Evolutionary conservation across 306 rosid genomes (phyloP).

Genomic region (Begonia masoniana): DNA sequence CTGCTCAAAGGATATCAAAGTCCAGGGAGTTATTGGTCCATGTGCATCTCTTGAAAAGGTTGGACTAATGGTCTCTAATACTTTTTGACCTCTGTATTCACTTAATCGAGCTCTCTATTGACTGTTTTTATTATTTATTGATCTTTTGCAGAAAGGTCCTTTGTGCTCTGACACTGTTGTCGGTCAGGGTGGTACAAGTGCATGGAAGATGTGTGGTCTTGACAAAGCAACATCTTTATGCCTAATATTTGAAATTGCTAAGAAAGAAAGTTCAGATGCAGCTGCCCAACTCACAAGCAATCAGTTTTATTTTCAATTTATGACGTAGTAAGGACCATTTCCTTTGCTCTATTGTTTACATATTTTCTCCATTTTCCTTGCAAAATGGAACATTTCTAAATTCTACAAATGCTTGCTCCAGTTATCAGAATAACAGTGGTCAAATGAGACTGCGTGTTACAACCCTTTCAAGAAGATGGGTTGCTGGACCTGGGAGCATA

Average conservation of each 20-base stretch:
- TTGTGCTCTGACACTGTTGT: constrained; percentile 69
- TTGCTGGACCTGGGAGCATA: constrained; percentile 74
- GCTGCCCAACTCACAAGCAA: constrained; percentile 63
- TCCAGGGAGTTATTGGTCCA: constrained; percentile 90
- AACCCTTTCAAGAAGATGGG: constrained; percentile 96
- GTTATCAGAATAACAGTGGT: constrained; percentile 83
- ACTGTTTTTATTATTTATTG: constrained; percentile 6
- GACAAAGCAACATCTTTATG: constrained; percentile 83
- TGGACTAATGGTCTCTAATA: constrained; percentile 2
- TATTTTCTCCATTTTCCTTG: too few species aligned
- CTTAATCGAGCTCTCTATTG: constrained; percentile 6
- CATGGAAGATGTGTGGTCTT: constrained; percentile 99
- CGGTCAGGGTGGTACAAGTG: constrained; percentile 92
- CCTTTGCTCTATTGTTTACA: constrained; percentile 1
- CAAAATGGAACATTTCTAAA: too few species aligned
- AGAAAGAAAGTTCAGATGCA: constrained; percentile 85
- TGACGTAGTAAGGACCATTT: constrained; percentile 68
- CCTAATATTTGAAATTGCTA: constrained; percentile 71
- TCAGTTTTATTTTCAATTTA: constrained; percentile 87
- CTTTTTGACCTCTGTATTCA: too few species aligned
- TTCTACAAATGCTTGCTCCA: constrained; percentile 18
- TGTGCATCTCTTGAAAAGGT: constrained; percentile 99
- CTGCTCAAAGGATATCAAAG: constrained; percentile 92
- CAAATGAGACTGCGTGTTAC: constrained; percentile 91
- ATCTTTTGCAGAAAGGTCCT: constrained; percentile 79